Base-by-base conservation (phyloP, 75 land plant genomes). In the Azolla pinnata region DNA sequence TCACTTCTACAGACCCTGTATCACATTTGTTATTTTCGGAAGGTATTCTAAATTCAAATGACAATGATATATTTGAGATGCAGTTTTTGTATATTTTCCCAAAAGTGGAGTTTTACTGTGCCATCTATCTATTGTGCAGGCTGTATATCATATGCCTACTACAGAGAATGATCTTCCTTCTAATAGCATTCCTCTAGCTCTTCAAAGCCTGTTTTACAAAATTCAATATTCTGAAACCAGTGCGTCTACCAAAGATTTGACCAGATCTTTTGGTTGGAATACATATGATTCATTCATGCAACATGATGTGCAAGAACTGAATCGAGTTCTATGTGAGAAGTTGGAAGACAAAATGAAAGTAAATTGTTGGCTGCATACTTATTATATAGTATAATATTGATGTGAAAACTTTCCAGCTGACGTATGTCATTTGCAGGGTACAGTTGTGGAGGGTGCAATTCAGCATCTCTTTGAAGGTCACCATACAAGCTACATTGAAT, bases 321-420 rank as follows among this genome's bases (percentile, higher is more conserved):
- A 93, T 52, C 72, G 98, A 45, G 98, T 93, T 44, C 72, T 93
- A 10, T 83, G 81, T 54, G 98, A 93, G 69, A 93, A 93, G 67
- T 71, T 93, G 57, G 98, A 93, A 67, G 96, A 93, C 59, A 93
- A 93, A 65, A 93, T 93, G 98, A 89, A 93, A 90, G 97, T 91
- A 47, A 16, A 49, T 31, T 58, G 18, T 38, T 38, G 38, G 14
- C 20, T 17, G 17, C 52, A 24, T 50, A 35, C 18, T 1, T 47
- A 17, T 1, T 30, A n/a, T n/a, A n/a, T n/a, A n/a, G n/a, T n/a
- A n/a, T n/a, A n/a, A n/a, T n/a, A n/a, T n/a, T n/a, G n/a, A n/a
- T n/a, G n/a, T n/a, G n/a, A n/a, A n/a, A n/a, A n/a, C n/a, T n/a
- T n/a, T n/a, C n/a, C n/a, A n/a, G n/a, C n/a, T n/a, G n/a, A n/a